A percentile compares a stretch with the other conserved stretches of the same genome.
These are phyloP conservation scores for Aspergillus campestris DNA, from an alignment of 495 filamentous ascomycete species.

Conservation along the genomic window DNA sequence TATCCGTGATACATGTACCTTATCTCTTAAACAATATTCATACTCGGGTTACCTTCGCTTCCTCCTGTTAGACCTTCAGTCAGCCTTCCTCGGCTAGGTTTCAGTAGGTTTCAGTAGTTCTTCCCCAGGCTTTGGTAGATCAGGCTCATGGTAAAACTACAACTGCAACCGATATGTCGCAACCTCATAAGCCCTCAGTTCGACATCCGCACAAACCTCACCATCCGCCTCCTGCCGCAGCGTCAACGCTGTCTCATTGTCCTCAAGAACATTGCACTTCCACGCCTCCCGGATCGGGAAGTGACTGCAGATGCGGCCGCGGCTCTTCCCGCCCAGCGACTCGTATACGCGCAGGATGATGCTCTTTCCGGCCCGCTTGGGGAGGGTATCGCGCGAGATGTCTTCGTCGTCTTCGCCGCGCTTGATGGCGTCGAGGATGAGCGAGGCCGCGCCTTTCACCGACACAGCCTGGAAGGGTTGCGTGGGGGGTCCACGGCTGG, in stretches of 20 bases:
- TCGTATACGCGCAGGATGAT: constrained; percentile 83
- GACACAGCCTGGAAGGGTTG: constrained; percentile 43
- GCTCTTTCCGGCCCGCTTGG: constrained; percentile 60
- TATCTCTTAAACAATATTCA: no score
- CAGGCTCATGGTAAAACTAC: constrained; percentile 16
- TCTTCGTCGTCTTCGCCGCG: constrained; percentile 95
- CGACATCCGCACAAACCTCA: constrained; percentile 47
- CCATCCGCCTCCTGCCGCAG: constrained; percentile 36
- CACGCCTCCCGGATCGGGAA: constrained; percentile 66
- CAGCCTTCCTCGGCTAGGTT: no score
- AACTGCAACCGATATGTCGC: constrained; percentile 75
- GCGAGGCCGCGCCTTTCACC: constrained; percentile 46
- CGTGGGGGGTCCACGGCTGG: background rate
- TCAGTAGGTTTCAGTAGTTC: no score
- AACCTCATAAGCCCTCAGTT: constrained; percentile 82
- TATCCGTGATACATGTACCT: no score
- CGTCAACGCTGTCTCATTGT: constrained; percentile 46
- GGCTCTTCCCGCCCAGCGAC: constrained; percentile 73
- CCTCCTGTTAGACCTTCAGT: no score
- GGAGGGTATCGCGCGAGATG: constrained; percentile 62
- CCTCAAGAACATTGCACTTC: constrained; percentile 67
- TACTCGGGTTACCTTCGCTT: no score
- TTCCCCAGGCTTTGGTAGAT: no score
- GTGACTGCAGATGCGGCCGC: constrained; percentile 54
- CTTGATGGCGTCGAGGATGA: constrained; percentile 80